Evolutionary conservation across 768 basidiomycete species (phyloP), one percentile per base, ranked within the genome.

Genomic region (Lactarius evosmus): DNA sequence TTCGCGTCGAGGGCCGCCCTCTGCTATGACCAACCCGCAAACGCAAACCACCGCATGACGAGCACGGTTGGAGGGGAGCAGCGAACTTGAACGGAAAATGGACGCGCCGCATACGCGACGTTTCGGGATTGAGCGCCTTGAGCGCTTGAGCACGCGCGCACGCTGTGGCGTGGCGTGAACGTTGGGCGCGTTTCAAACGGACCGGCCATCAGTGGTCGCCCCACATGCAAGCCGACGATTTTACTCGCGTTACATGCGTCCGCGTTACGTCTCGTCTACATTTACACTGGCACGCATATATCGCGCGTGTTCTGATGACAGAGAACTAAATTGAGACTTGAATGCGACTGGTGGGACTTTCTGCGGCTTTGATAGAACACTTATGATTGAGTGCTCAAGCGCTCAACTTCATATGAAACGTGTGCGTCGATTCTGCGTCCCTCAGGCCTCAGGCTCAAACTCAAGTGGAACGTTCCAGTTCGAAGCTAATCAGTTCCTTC

Each of bases 91-190:
- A 33, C 11, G 53, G 60, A 46, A 34, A 7, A 40, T 53, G 44
- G 61, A 61, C 61, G 54, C 33, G 61, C 44, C 44, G 61, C 61
- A 61, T 61, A 29, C 22, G 52, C 60, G 51, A 53, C 60, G 4
- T 30, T 52, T 52, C 17, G 51, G 17, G 44, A 2, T 22, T 46
- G 44, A 46, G 44, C 44, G 44, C 44, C 12, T 46, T 46, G 44
- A 22, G 44, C 44, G 44, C 44, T n/a, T n/a, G n/a, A n/a, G n/a
- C n/a, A n/a, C n/a, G n/a, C n/a, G n/a, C n/a, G n/a, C n/a, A n/a
- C n/a, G n/a, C n/a, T n/a, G n/a, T n/a, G n/a, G n/a, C n/a, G 41
- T 44, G 41, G 16, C 14, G n/a, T n/a, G n/a, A n/a, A n/a, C n/a
- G n/a, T n/a, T n/a, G n/a, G n/a, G n/a, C n/a, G n/a, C n/a, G n/a